Evolutionary conservation across 1,284 basidiomycete genomes (phyloP).

Genomic region (Puccinia novopanici): DNA sequence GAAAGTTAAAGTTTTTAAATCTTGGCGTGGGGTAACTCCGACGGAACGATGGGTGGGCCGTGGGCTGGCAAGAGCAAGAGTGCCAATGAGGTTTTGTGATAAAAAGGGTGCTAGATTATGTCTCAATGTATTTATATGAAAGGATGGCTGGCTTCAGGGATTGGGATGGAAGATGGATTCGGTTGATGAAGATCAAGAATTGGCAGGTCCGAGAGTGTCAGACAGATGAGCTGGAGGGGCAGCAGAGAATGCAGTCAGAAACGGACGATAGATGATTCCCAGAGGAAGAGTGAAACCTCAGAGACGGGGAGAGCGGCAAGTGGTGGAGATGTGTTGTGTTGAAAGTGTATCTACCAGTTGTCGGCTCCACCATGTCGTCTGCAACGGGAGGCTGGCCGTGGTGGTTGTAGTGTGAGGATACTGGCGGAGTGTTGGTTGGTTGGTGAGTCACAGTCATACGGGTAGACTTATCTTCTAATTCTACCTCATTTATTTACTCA

Average conservation of each 20-base stretch:
- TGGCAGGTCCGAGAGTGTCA: not conserved
- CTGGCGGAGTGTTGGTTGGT: conserved; percentile 1
- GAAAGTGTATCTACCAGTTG: too few species aligned
- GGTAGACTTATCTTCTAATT: conserved; percentile 9
- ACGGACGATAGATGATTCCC: not conserved
- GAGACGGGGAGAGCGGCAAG: not conserved
- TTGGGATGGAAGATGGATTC: conserved; percentile 1
- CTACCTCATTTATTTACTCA: conserved; percentile 6
- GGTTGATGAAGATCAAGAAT: conserved; percentile 24
- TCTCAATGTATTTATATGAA: not conserved
- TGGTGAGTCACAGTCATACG: not conserved
- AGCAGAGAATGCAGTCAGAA: conserved; percentile 4
- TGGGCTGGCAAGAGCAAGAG: not conserved
- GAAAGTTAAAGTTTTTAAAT: too few species aligned
- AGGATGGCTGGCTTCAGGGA: too few species aligned
- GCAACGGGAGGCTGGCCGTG: not conserved
- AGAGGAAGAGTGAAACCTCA: conserved; percentile 25
- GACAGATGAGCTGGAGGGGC: not conserved
- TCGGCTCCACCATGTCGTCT: not conserved
- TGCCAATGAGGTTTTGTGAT: not conserved
- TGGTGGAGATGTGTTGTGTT: not conserved
- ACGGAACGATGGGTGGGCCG: not conserved
- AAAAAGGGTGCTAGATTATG: conserved; percentile 1
- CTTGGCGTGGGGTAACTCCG: not conserved
- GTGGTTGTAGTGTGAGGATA: not conserved